Evolutionary conservation across 1,284 basidiomycete species (phyloP).

Genomic region (Ceratobasidium sp.): DNA sequence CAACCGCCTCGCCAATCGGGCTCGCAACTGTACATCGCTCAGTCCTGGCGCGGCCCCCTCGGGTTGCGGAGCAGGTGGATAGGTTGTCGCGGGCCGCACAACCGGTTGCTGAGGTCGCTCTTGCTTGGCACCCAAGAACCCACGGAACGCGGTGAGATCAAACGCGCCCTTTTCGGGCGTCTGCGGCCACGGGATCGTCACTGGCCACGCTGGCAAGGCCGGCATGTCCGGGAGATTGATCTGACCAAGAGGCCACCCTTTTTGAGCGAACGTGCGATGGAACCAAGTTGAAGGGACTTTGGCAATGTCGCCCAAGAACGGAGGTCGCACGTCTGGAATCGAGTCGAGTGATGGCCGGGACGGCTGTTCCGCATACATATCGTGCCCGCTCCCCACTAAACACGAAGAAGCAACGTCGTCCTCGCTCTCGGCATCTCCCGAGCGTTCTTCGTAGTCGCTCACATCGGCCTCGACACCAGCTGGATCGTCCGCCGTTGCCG

Average conservation of each 20-base stretch:
- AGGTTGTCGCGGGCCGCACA: slow-evolving; percentile 24
- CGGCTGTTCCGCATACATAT: slow-evolving; percentile 16
- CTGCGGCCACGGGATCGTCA: slow-evolving; percentile 58
- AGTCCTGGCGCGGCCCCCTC: slow-evolving; percentile 42
- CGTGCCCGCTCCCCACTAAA: slow-evolving; percentile 41
- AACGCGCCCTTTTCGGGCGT: slow-evolving; percentile 57
- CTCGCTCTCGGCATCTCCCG: slow-evolving; percentile 52
- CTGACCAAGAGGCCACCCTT: slow-evolving; percentile 62
- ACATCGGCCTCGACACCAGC: slow-evolving; percentile 50
- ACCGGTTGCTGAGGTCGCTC: slow-evolving; percentile 18
- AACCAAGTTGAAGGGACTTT: slow-evolving; percentile 73
- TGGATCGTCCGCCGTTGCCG: slow-evolving; percentile 5
- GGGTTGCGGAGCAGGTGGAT: slow-evolving; percentile 27
- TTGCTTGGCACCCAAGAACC: slow-evolving; percentile 48
- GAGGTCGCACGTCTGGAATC: slow-evolving; percentile 29
- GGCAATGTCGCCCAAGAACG: slow-evolving; percentile 37
- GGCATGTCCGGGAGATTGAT: slow-evolving; percentile 60
- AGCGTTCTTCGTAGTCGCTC: slow-evolving; percentile 67
- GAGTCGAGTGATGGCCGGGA: slow-evolving; percentile 36
- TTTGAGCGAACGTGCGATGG: slow-evolving; percentile 74
- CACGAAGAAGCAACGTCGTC: slow-evolving; percentile 45
- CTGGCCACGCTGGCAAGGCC: slow-evolving; percentile 54
- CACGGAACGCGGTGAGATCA: slow-evolving; percentile 47
- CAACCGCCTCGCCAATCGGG: slow-evolving; percentile 50
- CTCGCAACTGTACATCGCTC: slow-evolving; percentile 41